These are phyloP conservation scores for Penicillium polonicum DNA, from an alignment of 2,329 filamentous ascomycete species.

Conservation along the genomic window DNA sequence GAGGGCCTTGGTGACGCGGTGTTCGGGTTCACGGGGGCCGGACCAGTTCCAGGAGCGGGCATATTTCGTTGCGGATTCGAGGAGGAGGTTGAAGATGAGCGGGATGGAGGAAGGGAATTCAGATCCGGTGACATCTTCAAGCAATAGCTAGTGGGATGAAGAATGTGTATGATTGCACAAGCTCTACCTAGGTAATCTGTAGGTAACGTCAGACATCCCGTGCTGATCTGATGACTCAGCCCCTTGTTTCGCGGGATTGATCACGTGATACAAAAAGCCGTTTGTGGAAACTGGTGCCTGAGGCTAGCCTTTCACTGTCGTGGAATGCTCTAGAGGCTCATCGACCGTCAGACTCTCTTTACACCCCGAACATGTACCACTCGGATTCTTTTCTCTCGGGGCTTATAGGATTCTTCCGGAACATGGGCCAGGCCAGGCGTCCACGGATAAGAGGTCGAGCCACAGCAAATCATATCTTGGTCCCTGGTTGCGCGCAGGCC, in stretches of 20 bases:
- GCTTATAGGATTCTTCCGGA: conserved; percentile 1
- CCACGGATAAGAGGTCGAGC: background rate
- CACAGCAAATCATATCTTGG: background rate
- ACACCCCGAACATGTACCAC: background rate
- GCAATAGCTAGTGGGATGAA: background rate
- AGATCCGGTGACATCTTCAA: conserved; percentile 67
- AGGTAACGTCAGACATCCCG: conserved; percentile 6
- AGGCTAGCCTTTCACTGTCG: background rate
- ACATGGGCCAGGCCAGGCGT: background rate
- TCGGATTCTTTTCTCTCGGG: conserved; percentile 1
- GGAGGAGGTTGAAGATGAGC: conserved; percentile 44
- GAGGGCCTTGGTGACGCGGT: conserved; percentile 48
- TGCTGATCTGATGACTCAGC: conserved; percentile 15
- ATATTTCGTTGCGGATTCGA: conserved; percentile 33
- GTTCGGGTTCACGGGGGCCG: conserved; percentile 49
- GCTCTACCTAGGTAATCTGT: conserved; percentile 7
- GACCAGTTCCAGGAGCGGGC: conserved; percentile 46
- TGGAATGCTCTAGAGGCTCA: background rate
- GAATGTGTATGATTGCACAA: conserved; percentile 4
- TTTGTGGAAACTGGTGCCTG: background rate
- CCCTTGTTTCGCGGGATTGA: conserved; percentile 6
- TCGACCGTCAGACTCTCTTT: background rate
- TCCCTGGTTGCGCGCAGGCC: background rate
- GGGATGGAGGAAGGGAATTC: conserved; percentile 65
- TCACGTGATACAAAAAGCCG: conserved; percentile 4